A percentile compares a stretch with the other conserved stretches of the same genome.
phyloP scores from a whole-genome alignment of 148 eudicot genomes.

The Linanthus parryae region DNA sequence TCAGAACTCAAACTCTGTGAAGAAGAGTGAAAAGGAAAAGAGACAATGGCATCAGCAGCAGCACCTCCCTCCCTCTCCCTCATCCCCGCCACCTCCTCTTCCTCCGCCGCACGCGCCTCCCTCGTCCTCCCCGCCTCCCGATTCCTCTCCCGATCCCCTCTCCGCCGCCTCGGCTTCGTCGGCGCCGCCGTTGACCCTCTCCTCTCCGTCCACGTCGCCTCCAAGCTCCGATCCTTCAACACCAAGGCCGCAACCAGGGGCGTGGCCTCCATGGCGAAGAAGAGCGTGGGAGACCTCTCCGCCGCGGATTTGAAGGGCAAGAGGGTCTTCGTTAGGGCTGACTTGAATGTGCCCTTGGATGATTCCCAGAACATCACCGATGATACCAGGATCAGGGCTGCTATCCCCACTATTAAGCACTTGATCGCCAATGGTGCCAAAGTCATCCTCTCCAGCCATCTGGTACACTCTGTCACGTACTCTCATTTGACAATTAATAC shows the following conservation, averaged over 20 bases:
- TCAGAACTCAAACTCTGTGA: too few species aligned
- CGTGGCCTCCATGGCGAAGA: constrained; percentile 69
- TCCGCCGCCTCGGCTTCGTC: constrained; percentile 49
- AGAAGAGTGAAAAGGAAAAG: background rate
- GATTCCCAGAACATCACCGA: constrained; percentile 72
- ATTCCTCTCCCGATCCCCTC: constrained; percentile 34
- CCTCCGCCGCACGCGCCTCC: constrained; percentile 29
- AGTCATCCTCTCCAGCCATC: constrained; percentile 76
- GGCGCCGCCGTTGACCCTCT: constrained; percentile 41
- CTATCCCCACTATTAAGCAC: constrained; percentile 26
- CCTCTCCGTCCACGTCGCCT: constrained; percentile 41
- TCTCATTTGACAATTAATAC: background rate
- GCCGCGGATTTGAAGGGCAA: constrained; percentile 75
- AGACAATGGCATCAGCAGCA: constrained; percentile 66
- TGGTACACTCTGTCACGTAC: constrained; percentile 26
- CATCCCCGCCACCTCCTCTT: constrained; percentile 35
- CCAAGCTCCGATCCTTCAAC: constrained; percentile 37
- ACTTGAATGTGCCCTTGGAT: constrained; percentile 85
- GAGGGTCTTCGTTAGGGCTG: constrained; percentile 75
- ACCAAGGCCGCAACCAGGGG: constrained; percentile 31
- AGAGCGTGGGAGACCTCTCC: constrained; percentile 69
- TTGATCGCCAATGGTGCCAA: constrained; percentile 67
- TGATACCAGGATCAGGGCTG: constrained; percentile 90
- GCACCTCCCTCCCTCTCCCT: constrained; percentile 49
- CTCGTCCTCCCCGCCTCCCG: constrained; percentile 32